These are phyloP conservation scores for Neurospora crassa DNA, from an alignment of 2,329 filamentous ascomycete species.

Conservation along the genomic window DNA sequence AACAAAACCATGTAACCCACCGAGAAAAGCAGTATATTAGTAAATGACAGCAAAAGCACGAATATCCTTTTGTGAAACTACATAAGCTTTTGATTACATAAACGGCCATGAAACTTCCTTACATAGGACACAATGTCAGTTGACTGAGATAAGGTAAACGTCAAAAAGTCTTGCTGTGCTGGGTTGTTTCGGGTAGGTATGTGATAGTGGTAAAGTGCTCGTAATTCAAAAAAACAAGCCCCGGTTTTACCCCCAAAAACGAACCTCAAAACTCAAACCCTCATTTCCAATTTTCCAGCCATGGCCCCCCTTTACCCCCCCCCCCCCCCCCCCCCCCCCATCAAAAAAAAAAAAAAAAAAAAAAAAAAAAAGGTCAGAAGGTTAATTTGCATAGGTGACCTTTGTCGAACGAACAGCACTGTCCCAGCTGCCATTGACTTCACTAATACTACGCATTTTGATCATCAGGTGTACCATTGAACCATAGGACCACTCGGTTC, in stretches of 20 bases:
- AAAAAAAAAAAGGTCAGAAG: not conserved
- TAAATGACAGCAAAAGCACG: too few species aligned
- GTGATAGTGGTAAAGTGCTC: too few species aligned
- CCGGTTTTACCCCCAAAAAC: not conserved
- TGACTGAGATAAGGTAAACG: not conserved
- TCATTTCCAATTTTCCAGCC: not conserved
- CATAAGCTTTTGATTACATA: too few species aligned
- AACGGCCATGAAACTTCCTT: too few species aligned
- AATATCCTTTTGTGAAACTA: too few species aligned
- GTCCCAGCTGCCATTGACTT: not conserved
- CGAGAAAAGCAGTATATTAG: too few species aligned
- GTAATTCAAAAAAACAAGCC: not conserved
- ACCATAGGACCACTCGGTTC: not conserved
- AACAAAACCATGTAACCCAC: too few species aligned
- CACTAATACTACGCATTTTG: not conserved
- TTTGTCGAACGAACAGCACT: not conserved
- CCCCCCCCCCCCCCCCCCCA: too few species aligned
- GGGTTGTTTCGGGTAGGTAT: not conserved
- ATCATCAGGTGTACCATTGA: not conserved
- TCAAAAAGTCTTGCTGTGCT: not conserved
- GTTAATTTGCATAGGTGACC: not conserved
- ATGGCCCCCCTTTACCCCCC: too few species aligned
- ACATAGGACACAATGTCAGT: too few species aligned
- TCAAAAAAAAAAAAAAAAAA: not conserved
- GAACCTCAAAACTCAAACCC: rapidly evolving